These are phyloP conservation scores for Eucalyptus camaldulensis DNA, from an alignment of 345 rosid species.

Conservation along the genomic window DNA sequence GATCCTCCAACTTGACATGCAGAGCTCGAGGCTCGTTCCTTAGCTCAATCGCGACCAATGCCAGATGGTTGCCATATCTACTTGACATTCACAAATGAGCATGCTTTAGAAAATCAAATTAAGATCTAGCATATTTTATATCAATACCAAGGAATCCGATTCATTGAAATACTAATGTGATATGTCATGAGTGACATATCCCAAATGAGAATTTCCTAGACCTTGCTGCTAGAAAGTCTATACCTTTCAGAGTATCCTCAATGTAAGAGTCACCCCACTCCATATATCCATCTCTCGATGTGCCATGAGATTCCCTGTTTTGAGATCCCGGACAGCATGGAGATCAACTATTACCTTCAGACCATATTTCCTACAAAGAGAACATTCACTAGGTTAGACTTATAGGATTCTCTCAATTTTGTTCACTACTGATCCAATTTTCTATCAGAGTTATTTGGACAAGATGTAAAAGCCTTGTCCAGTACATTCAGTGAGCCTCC, in stretches of 20 bases:
- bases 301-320: constrained; percentile 14
- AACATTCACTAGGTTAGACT: not conserved
- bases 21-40: constrained; percentile 21
- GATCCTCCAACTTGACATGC: not conserved
- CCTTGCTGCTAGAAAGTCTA: constrained; percentile 18
- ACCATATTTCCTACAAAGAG: constrained; percentile 1
- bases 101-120: not conserved
- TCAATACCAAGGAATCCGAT: not conserved
- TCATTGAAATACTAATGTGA: not conserved
- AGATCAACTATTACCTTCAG: not conserved
- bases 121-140: not conserved
- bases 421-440: not conserved
- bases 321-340: constrained; percentile 5
- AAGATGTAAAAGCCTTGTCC: not conserved
- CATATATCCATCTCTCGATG: constrained; percentile 12
- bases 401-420: not conserved
- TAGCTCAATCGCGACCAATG: constrained; percentile 11
- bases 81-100: not conserved
- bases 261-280: constrained; percentile 28
- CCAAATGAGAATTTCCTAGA: not conserved
- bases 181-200: not conserved
- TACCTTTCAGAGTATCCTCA: constrained; percentile 9
- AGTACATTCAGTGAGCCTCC: not conserved
- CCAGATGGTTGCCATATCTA: not conserved
- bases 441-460: not conserved